Evolutionary conservation across 208 protist genomes (phyloP), one percentile per base, ranked within the genome.

Genomic region (Zelonia costaricensis): DNA sequence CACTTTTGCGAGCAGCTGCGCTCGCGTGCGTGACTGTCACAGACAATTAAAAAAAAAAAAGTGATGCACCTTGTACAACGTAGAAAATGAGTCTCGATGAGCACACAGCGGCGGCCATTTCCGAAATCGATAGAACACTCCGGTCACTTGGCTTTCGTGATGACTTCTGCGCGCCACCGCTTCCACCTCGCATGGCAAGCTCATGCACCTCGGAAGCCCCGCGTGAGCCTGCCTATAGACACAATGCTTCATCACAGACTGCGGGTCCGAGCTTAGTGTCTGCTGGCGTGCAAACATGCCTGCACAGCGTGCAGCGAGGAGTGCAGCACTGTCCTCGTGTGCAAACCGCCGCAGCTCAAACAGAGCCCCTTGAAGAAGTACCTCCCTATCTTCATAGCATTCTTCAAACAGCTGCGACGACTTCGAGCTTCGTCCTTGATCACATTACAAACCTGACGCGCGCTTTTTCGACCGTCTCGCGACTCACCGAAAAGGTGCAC

Each of bases 71-170:
- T 44, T 7, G 7, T 9, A n/a, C 4, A 18, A 28, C 15, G 2
- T 4, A 23, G 12, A 23, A 40, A 23, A 74, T 67, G 59, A 25
- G 54, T 1, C 28, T 67, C 12, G 67, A 74, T 7, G 35, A 63
- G 28, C 62, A 48, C 31, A 62, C 54, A 3, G 40, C 30, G 39
- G 45, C 48, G 18, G 51, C 57, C n/a, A 58, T 72, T 6, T 60
- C 42, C 35, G 65, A 64, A 59, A 72, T 72, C 18, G 65, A 72
- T 42, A 46, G 65, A 64, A 64, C 57, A 31, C 27, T 72, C 8
- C 49, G 36, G n/a, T 58, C 49, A 15, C 35, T 72, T 5, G 65
- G 57, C 7, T 28, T 64, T 45, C 65, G 28, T 7, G 39, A 70
- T 15, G 55, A 61, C 25, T 35, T 3, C 16, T 0, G 16, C 16